Evolutionary conservation across 2,329 filamentous ascomycete species (phyloP).

Genomic region (Bipolaris gigantea): DNA sequence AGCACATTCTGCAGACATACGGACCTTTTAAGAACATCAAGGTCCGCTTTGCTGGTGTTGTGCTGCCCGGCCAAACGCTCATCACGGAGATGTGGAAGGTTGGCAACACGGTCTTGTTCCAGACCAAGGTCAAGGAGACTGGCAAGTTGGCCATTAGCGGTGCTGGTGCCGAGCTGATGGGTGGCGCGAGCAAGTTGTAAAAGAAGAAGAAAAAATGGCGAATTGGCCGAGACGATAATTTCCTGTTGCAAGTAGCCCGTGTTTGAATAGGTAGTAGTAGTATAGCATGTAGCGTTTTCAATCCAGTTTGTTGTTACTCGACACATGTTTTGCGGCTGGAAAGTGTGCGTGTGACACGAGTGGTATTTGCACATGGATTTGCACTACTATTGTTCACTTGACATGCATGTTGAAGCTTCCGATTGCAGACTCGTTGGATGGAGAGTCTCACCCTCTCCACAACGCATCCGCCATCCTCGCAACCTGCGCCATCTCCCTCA

Average conservation of each 20-base stretch:
- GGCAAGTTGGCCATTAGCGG: constrained; percentile 85
- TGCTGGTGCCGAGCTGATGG: constrained; percentile 74
- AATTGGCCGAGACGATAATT: not conserved
- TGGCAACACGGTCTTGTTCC: constrained; percentile 76
- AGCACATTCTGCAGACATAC: constrained; percentile 83
- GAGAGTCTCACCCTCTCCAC: constrained; percentile 60
- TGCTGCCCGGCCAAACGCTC: constrained; percentile 84
- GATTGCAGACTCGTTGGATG: not conserved
- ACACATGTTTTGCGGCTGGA: too few species aligned
- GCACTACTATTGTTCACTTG: not conserved
- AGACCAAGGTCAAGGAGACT: constrained; percentile 87
- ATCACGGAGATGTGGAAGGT: constrained; percentile 96
- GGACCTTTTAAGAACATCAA: constrained; percentile 89
- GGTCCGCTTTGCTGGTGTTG: constrained; percentile 84
- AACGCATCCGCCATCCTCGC: constrained; percentile 91
- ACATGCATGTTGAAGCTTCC: not conserved
- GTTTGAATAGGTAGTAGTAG: constrained; percentile 7
- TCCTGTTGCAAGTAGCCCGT: not conserved
- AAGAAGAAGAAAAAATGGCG: constrained; percentile 19
- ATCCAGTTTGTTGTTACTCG: not conserved
- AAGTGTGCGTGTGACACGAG: too few species aligned
- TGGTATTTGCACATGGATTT: not conserved
- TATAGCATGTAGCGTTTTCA: not conserved
- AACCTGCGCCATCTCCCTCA: constrained; percentile 81
- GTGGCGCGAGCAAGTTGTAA: constrained; percentile 48